Evolutionary conservation across 768 basidiomycete genomes (phyloP), one percentile per base, ranked within the genome.

Genomic region (Amanita pseudoporphyria): DNA sequence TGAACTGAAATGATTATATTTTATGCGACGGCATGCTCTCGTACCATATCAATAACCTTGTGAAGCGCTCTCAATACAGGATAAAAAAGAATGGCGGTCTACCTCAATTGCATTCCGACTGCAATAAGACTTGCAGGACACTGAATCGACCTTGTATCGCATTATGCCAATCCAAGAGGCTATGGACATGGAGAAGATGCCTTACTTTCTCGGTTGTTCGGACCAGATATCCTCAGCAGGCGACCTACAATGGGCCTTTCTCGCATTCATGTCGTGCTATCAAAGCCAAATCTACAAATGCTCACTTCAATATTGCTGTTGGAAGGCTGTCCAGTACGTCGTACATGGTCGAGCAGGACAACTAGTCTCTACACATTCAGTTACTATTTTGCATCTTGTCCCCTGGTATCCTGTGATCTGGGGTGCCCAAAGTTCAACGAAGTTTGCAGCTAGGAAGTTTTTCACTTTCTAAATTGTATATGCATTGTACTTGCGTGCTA

Each of bases 81-180:
- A 74, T 39, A 60, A 60, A 6, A 70, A 68, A 53, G 77, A 77
- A 31, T 93, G 89, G 89, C 85, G 92, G 78, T 91, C 87, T 46
- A 45, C n/a, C n/a, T n/a, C n/a, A n/a, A 56, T 28, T 12, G 43
- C 39, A 39, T 41, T 41, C 22, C 32, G 14, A 32, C 21, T 5
- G 19, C 7, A 6, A 3, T 52, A 35, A 22, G 28, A 21, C 6
- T 22, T 43, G 0, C 54, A 95, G 89, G 83, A 88, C 52, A 76
- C 92, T 33, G 94, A 97, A 65, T 87, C 87, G 2, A 83, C 83
- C 0, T 63, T 97, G 5, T 87, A 94, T 60, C 93, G 87, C 59
- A 73, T 95, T 33, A 82, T 83, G 69, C 84, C 84, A 6, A 73
- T 92, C 7, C 88, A 94, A 58, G 94, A 97, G 70, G 90, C 91